These are phyloP conservation scores for Phytophthora kernoviae DNA, from an alignment of 352 stramenopile species.

Conservation along the genomic window DNA sequence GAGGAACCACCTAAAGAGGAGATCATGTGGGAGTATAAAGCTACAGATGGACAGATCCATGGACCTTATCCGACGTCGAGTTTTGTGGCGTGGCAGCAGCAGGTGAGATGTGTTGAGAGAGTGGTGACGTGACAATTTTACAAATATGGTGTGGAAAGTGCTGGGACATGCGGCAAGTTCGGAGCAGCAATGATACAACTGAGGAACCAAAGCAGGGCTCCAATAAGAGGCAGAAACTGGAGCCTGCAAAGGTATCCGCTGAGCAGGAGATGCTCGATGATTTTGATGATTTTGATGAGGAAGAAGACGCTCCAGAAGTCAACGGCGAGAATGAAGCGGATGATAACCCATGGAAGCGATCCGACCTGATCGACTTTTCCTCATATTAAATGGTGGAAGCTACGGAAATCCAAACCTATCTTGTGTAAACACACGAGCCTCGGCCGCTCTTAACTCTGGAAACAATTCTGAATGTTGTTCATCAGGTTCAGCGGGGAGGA, in stretches of 20 bases:
- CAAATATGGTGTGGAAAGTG: constrained; percentile 64
- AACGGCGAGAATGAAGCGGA: constrained; percentile 20
- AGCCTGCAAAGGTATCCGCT: constrained; percentile 51
- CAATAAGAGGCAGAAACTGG: constrained; percentile 31
- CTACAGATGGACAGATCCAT: constrained; percentile 71
- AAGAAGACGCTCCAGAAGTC: constrained; percentile 30
- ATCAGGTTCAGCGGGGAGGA: background rate
- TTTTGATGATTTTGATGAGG: constrained; percentile 84
- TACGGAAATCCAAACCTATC: constrained; percentile 19
- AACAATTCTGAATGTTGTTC: too few relatives aligned
- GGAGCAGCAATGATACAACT: background rate
- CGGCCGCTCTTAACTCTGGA: background rate
- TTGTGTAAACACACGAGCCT: constrained; percentile 3
- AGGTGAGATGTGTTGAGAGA: constrained; percentile 36
- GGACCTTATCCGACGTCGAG: constrained; percentile 75
- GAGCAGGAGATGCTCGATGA: constrained; percentile 86
- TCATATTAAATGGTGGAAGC: constrained; percentile 42
- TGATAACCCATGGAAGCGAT: constrained; percentile 60
- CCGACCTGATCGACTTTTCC: constrained; percentile 77
- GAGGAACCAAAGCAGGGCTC: constrained; percentile 4
- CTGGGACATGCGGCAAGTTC: constrained; percentile 70
- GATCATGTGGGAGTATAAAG: constrained; percentile 83
- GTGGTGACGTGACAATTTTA: constrained; percentile 4
- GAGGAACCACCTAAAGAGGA: constrained; percentile 42
- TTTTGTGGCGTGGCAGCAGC: constrained; percentile 77